Evolutionary conservation across 192 early-diverging fungal species (phyloP), one percentile per base, ranked within the genome.

Genomic region (Entrophospora sp.): DNA sequence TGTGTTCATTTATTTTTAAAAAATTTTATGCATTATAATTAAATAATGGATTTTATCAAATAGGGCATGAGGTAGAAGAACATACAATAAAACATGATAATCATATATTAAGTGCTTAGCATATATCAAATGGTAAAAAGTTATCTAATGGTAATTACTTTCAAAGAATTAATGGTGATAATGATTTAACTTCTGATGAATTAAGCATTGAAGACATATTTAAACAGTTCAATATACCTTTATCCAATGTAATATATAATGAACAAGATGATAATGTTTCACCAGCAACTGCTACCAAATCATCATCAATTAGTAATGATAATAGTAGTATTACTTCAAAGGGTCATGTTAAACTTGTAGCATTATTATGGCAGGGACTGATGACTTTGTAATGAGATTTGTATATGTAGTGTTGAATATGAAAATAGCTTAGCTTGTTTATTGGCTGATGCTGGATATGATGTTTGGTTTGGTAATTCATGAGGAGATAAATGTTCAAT

Each of bases 391-490:
- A 92, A 90, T 0, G 94, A 96, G 52, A 83, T 92, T 25, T 98
- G 92, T 87, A 84, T 95, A 32, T 93, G 90, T 70, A 84, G 85
- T 59, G 81, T 90, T 0, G 87, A 90, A 68, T 84, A 86, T 67
- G 72, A 84, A 46, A 79, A 79, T 25, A 87, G 89, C 25, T 68
- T 98, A 64, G 87, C 93, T 6, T 91, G 93, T 68, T 73, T 90
- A 12, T 82, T 98, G 24, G 94, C 91, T 5, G 91, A 92, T 56
- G 88, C 86, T 7, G 89, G 89, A 2, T 97, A 91, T 73, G 95
- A 97, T 75, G 95, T 98, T 0, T 98, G 95, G 95, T 71, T 98
- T n/a, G 94, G 92, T 27, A 96, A 98, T 71, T 85, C 89, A 20
- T 78, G 95, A 22, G 95, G 93, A n/a, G 94, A 95, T 78, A 97